A percentile compares a stretch with the other conserved stretches of the same genome.
phyloP scores from a whole-genome alignment of 345 rosid species.

The Brassica carinata region DNA sequence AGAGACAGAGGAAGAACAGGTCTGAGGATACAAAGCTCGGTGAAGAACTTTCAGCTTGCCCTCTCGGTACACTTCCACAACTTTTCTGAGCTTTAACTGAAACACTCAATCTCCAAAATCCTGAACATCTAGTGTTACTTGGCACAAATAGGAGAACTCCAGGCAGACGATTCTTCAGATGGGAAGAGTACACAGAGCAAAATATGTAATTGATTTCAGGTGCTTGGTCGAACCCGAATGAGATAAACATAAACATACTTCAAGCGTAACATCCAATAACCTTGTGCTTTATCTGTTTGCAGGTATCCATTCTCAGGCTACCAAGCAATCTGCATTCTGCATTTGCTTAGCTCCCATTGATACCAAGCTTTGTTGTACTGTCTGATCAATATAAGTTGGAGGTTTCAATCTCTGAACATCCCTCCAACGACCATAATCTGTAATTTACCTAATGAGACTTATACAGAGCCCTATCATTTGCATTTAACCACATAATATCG shows the following conservation, averaged over 20 bases:
- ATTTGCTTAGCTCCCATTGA: no score
- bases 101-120: neutral
- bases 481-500: neutral
- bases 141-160: conserved; percentile 52
- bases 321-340: no score
- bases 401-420: conserved; percentile 61
- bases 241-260: no score
- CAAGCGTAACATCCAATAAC: no score
- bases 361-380: no score
- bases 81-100: neutral
- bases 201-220: conserved; percentile 89
- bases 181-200: conserved; percentile 72
- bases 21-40: conserved; percentile 68
- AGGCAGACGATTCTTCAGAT: conserved; percentile 84
- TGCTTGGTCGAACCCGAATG: conserved; percentile 5
- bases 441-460: neutral
- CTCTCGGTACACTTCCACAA: conserved; percentile 52
- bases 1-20: conserved; percentile 84
- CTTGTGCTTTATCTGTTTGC: no score
- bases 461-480: neutral
- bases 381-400: conserved; percentile 7
- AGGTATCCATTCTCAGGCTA: no score
- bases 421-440: conserved; percentile 8
- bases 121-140: neutral
- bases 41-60: conserved; percentile 89